Base-by-base conservation (phyloP, 495 filamentous ascomycete genomes). In the Aspergillus diversus region DNA sequence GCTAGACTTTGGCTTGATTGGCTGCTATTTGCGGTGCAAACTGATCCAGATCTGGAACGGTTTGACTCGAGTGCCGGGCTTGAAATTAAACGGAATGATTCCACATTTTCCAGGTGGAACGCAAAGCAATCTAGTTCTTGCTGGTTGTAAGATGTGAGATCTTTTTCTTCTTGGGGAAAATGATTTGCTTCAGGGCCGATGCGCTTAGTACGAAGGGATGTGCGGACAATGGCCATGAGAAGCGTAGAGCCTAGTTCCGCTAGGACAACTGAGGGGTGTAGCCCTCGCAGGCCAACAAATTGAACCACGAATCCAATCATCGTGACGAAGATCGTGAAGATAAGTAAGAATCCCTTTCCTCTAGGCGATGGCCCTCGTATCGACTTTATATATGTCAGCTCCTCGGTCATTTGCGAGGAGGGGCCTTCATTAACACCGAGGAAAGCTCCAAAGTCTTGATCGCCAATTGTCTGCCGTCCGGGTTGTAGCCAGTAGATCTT, bases 111-210 rank as follows among this genome's bases (percentile, higher is more conserved):
- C 0, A 79, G 70, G 55, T 72, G 64, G 35, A 78, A 77, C 0
- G 79, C 73, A 58, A 85, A 78, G 63, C 69, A 80, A 39, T 85
- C 81, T 3, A 85, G 49, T 52, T 85, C 82, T 33, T 80, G 74
- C 27, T 72, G 63, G 9, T 70, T 75, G 6, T 71, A 54, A 11
- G 69, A 66, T 8, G 53, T 60, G 4, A 75, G 51, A 4, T 72
- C 61, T 21, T 69, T 64, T 2, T 78, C 69, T 0, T 64, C 52
- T 9, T 58, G 42, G 0, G 57, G 31, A 2, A 83, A 57, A 9
- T 64, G 33, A 47, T 78, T 76, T 47, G 75, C 71, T 0, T 72
- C 64, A 6, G 75, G 64, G 4, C 65, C 63, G 54, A 77, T 75
- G 33, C 78, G 66, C 27, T 79, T 73, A 2, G 81, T 78, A 35